Percentiles rank a stretch among this genome's conserved stretches.
phyloP scores from a whole-genome alignment of 106 monocot species.

The Narthecium ossifragum region DNA sequence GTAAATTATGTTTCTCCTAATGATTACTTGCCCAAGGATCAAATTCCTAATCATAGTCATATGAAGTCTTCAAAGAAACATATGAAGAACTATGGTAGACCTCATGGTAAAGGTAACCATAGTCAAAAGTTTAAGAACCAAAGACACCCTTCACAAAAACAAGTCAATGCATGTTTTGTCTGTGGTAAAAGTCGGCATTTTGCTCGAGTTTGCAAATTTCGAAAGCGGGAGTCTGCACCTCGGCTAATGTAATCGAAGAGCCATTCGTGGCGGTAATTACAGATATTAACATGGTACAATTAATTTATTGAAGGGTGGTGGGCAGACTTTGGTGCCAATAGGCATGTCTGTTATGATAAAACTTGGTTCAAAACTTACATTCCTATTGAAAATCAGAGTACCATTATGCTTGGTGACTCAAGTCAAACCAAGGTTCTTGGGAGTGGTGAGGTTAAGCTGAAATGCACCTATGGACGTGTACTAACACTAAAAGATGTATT shows the following conservation, averaged over 20 bases:
- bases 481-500: no score
- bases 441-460: no score
- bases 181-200: not conserved
- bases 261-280: not conserved
- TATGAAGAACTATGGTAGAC: not conserved
- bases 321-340: not conserved
- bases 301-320: not conserved
- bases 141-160: no score
- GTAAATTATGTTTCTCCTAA: no score
- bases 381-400: no score
- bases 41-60: not conserved
- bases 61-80: not conserved
- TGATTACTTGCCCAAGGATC: no score
- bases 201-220: not conserved
- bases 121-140: not conserved
- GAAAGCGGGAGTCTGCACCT: not conserved
- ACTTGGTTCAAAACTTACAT: not conserved
- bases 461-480: no score
- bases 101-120: not conserved
- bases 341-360: conserved; percentile 5
- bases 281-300: not conserved
- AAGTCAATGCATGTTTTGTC: not conserved
- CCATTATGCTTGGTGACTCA: no score
- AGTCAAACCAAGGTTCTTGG: no score
- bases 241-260: not conserved